phyloP scores from a whole-genome alignment of 345 rosid species.

The Citrus medica region DNA sequence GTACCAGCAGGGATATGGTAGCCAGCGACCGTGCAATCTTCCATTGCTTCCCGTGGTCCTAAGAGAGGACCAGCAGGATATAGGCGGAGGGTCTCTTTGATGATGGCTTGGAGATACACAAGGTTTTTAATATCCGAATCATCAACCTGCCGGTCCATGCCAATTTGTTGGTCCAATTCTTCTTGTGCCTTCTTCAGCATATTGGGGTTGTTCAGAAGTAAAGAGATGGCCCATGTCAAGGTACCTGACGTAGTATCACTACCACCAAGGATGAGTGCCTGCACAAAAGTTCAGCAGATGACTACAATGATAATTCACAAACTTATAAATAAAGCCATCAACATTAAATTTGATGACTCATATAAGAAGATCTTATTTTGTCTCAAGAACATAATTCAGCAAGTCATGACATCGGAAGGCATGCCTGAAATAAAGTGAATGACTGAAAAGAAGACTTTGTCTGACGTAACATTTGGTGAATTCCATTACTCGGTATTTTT shows the following conservation, averaged over 20 bases:
- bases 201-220: slow-evolving; percentile 46
- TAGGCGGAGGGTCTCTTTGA: slow-evolving; percentile 58
- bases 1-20: slow-evolving; percentile 43
- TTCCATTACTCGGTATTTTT: not conserved
- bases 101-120: slow-evolving; percentile 50
- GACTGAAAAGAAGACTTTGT: not conserved
- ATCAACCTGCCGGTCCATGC: slow-evolving; percentile 39
- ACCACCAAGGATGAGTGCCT: slow-evolving; percentile 55
- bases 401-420: not conserved
- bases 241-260: slow-evolving; percentile 41
- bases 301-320: not conserved
- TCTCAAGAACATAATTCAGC: no score
- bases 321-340: not conserved
- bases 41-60: slow-evolving; percentile 46
- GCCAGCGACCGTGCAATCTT: slow-evolving; percentile 48
- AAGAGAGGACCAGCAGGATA: slow-evolving; percentile 58
- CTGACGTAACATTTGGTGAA: not conserved
- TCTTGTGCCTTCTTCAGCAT: slow-evolving; percentile 42
- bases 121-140: slow-evolving; percentile 50
- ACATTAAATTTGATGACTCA: not conserved
- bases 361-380: no score
- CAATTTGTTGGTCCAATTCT: slow-evolving; percentile 48
- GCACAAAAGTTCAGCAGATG: not conserved
- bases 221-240: slow-evolving; percentile 59
- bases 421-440: not conserved